phyloP scores from a whole-genome alignment of 495 filamentous ascomycete species.

The Podospora pseudoanserina region DNA sequence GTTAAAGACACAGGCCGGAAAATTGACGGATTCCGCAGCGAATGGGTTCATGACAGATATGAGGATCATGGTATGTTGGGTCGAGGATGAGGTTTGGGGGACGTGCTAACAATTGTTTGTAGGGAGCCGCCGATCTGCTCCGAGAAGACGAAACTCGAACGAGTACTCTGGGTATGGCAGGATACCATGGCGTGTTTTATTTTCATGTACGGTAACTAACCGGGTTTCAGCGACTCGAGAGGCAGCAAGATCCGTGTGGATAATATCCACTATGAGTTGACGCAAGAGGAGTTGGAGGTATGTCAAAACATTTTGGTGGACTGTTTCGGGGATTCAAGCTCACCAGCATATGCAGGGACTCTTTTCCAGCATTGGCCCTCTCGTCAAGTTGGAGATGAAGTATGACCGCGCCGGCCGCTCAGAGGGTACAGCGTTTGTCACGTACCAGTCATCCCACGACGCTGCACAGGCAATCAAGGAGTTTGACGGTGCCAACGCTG shows the following conservation, averaged over 20 bases:
- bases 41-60: slow-evolving; percentile 89
- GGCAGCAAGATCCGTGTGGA: slow-evolving; percentile 79
- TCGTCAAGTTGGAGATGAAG: slow-evolving; percentile 64
- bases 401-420: slow-evolving; percentile 92
- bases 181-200: neutral
- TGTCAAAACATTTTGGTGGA: slow-evolving; percentile 9
- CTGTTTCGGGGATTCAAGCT: slow-evolving; percentile 9
- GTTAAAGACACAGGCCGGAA: neutral
- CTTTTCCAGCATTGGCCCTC: slow-evolving; percentile 71
- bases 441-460: slow-evolving; percentile 64
- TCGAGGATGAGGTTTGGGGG: neutral
- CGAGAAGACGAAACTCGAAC: slow-evolving; percentile 44
- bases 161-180: slow-evolving; percentile 49
- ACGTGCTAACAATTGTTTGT: neutral
- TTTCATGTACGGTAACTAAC: slow-evolving; percentile 6
- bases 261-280: slow-evolving; percentile 91
- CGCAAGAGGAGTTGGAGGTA: slow-evolving; percentile 81
- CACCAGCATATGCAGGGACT: slow-evolving; percentile 56
- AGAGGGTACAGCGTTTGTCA: slow-evolving; percentile 80
- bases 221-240: slow-evolving; percentile 41
- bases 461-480: slow-evolving; percentile 72
- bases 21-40: slow-evolving; percentile 46
- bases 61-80: slow-evolving; percentile 53
- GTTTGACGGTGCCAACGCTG: slow-evolving; percentile 87
- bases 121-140: slow-evolving; percentile 30